Conservation (phyloP, 2,329 filamentous ascomycete species). For the Neonectria hederae region DNA sequence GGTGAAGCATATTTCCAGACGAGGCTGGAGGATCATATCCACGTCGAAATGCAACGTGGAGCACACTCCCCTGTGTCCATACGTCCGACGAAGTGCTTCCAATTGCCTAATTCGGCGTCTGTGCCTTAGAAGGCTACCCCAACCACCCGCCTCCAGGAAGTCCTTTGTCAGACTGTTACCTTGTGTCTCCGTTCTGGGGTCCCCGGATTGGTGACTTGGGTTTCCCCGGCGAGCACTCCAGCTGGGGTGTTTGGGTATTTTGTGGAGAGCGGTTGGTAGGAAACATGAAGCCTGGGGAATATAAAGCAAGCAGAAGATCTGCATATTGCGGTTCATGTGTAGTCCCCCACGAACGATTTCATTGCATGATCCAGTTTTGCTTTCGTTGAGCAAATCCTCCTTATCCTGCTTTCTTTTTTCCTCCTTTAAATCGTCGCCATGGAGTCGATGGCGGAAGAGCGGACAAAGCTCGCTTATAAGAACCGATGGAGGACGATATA, state of each 20-base stretch:
- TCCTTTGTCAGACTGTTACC: neutral
- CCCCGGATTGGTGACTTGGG: constrained; percentile 32
- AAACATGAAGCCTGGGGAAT: constrained; percentile 1
- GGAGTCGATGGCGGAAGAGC: constrained; percentile 30
- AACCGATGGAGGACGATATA: constrained; percentile 37
- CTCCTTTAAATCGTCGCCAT: constrained; percentile 11
- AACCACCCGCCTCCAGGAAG: constrained; percentile 15
- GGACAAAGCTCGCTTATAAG: constrained; percentile 36
- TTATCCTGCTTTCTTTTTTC: neutral
- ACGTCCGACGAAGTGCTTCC: constrained; percentile 21
- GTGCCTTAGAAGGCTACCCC: constrained; percentile 13
- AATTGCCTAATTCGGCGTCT: constrained; percentile 23
- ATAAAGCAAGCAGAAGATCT: constrained; percentile 15
- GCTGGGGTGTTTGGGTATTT: constrained; percentile 11
- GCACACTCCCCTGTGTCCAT: constrained; percentile 10
- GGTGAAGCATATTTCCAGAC: neutral
- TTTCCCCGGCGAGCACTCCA: constrained; percentile 8
- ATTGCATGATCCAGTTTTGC: neutral
- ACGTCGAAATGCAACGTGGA: constrained; percentile 20
- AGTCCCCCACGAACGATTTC: neutral
- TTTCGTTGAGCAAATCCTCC: neutral
- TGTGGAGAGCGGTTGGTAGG: constrained; percentile 8
- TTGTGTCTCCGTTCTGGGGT: constrained; percentile 32
- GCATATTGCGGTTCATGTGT: neutral
- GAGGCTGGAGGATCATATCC: constrained; percentile 1